Evolutionary conservation across 148 eudicot species (phyloP).

Genomic region (Rhododendron ovatum): DNA sequence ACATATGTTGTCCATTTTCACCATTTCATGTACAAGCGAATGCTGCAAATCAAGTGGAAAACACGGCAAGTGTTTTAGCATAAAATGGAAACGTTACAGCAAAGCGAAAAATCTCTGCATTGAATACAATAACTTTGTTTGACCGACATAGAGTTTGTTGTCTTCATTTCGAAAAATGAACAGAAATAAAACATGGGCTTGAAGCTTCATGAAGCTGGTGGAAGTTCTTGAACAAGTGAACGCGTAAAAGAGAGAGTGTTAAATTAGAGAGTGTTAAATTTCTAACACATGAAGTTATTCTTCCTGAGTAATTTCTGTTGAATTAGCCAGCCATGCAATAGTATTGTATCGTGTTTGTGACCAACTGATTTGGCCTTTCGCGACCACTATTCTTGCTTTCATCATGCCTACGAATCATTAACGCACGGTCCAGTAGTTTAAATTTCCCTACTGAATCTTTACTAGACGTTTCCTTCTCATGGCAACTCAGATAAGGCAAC

Average conservation of each 20-base stretch:
- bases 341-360: background rate
- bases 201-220: background rate
- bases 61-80: no score
- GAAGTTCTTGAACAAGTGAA: background rate
- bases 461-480: background rate
- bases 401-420: background rate
- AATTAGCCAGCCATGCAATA: background rate
- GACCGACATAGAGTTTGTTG: background rate
- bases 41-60: background rate
- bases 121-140: background rate
- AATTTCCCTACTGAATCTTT: slow-evolving; percentile 3
- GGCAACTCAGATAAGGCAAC: background rate
- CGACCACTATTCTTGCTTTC: background rate
- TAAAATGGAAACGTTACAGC: background rate
- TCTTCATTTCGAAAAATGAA: background rate
- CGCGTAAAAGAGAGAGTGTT: background rate
- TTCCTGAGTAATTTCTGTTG: background rate
- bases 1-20: background rate
- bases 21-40: background rate
- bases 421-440: background rate
- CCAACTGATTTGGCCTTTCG: background rate
- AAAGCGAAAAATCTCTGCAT: background rate
- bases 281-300: background rate
- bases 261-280: background rate
- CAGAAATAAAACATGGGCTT: background rate